A percentile compares a stretch with the other conserved stretches of the same genome.
phyloP scores from a whole-genome alignment of 345 rosid genomes.

The Syzygium jambos region DNA sequence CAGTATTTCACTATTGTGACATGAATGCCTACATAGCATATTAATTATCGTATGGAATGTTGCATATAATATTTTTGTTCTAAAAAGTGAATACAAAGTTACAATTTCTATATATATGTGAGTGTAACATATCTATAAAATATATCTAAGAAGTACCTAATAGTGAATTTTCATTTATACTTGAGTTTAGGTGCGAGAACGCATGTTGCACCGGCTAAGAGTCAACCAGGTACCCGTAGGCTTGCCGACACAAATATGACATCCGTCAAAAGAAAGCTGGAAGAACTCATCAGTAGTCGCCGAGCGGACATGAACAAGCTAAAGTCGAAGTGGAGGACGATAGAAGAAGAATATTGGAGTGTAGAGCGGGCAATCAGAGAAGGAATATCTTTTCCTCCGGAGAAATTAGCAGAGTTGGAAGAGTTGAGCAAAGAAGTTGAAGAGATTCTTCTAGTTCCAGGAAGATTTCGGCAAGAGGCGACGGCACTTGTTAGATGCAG shows the following conservation, averaged over 20 bases:
- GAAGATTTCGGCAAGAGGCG: not conserved
- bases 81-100: not conserved
- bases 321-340: not conserved
- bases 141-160: not conserved
- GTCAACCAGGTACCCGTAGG: not conserved
- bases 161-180: not conserved
- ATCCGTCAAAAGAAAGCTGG: not conserved
- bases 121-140: not conserved
- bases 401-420: not conserved
- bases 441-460: not conserved
- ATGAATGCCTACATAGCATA: not conserved
- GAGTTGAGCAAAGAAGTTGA: not conserved
- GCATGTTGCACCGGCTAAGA: not conserved
- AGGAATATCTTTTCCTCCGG: not conserved
- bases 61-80: not conserved
- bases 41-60: not conserved
- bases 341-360: not conserved
- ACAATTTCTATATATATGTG: not conserved
- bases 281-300: not conserved
- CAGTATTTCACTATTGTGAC: not conserved
- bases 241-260: not conserved
- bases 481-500: rapidly evolving
- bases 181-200: not conserved
- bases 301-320: not conserved
- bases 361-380: not conserved